Conservation (phyloP, 495 filamentous ascomycete genomes). For the Hypoxylon crocopeplum region DNA sequence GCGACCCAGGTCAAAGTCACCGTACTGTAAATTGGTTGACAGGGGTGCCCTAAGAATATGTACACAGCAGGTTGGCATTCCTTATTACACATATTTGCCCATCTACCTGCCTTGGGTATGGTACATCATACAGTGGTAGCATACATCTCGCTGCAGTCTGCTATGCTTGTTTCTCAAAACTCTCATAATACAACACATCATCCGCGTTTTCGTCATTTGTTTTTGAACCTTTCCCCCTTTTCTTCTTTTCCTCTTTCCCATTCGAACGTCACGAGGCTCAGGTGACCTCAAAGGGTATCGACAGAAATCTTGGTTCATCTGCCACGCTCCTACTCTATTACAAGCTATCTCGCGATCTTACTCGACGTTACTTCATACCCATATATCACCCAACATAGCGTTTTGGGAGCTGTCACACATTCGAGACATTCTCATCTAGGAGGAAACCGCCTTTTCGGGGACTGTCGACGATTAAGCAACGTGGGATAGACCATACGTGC, state of each 20-base stretch:
- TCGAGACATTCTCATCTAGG: neutral
- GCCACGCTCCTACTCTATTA: conserved; percentile 10
- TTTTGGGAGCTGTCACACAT: no score
- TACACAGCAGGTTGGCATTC: conserved; percentile 30
- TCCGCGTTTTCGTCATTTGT: conserved; percentile 35
- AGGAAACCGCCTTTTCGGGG: neutral
- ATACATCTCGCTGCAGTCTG: conserved; percentile 37
- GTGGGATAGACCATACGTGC: conserved; percentile 16
- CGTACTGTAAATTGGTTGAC: conserved; percentile 35
- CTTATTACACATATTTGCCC: conserved; percentile 40
- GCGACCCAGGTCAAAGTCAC: conserved; percentile 36
- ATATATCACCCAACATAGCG: no score
- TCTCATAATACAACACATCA: conserved; percentile 37
- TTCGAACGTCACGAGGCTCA: conserved; percentile 24
- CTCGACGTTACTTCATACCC: conserved; percentile 1
- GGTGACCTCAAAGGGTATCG: conserved; percentile 11
- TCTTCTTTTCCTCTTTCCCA: conserved; percentile 21
- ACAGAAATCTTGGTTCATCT: conserved; percentile 25
- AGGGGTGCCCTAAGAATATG: conserved; percentile 23
- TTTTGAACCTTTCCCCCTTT: conserved; percentile 21
- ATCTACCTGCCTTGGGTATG: conserved; percentile 23
- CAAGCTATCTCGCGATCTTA: conserved; percentile 8
- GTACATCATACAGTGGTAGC: conserved; percentile 31
- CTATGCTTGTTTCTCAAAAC: conserved; percentile 35
- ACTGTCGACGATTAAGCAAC: neutral